These are phyloP conservation scores for Cubamyces lactineus DNA, from an alignment of 768 basidiomycete genomes.

Conservation along the genomic window DNA sequence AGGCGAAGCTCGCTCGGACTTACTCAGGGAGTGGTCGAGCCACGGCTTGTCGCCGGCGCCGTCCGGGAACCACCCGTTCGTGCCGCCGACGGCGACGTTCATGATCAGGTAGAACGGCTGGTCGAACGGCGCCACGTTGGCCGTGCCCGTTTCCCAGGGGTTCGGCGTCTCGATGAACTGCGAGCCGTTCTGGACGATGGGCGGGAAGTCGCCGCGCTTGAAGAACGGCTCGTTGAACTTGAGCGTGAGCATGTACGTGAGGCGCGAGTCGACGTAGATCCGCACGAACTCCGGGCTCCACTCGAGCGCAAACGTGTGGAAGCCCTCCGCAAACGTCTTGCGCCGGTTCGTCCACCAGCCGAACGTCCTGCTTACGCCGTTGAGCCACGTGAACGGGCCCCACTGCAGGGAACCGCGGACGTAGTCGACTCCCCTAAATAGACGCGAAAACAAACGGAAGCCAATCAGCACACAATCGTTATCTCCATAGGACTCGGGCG, in stretches of 20 bases:
- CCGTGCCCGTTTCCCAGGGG: slow-evolving; percentile 72
- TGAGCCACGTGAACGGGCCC: slow-evolving; percentile 47
- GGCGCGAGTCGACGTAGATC: slow-evolving; percentile 81
- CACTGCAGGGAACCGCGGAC: slow-evolving; percentile 52
- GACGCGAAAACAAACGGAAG: neutral
- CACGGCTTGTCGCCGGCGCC: slow-evolving; percentile 75
- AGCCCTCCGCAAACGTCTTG: slow-evolving; percentile 64
- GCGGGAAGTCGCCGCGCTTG: slow-evolving; percentile 73
- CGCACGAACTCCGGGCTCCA: slow-evolving; percentile 86
- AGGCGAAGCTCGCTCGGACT: slow-evolving; percentile 4
- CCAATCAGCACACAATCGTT: slow-evolving; percentile 13
- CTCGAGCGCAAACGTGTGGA: slow-evolving; percentile 84
- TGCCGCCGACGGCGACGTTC: slow-evolving; percentile 84
- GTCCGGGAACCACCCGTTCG: slow-evolving; percentile 94
- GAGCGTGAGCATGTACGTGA: slow-evolving; percentile 70
- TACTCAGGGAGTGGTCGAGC: slow-evolving; percentile 64
- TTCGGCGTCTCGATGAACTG: slow-evolving; percentile 66
- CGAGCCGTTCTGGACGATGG: slow-evolving; percentile 57
- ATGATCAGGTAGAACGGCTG: slow-evolving; percentile 87
- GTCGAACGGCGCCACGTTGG: slow-evolving; percentile 81
- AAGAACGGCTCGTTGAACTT: slow-evolving; percentile 82
- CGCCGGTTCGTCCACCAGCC: slow-evolving; percentile 76
- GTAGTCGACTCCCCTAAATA: slow-evolving; percentile 44
- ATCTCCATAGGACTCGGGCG: neutral
- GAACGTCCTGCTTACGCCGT: slow-evolving; percentile 64